These are phyloP conservation scores for Suillus paluster DNA, from an alignment of 768 basidiomycete genomes.

Conservation along the genomic window DNA sequence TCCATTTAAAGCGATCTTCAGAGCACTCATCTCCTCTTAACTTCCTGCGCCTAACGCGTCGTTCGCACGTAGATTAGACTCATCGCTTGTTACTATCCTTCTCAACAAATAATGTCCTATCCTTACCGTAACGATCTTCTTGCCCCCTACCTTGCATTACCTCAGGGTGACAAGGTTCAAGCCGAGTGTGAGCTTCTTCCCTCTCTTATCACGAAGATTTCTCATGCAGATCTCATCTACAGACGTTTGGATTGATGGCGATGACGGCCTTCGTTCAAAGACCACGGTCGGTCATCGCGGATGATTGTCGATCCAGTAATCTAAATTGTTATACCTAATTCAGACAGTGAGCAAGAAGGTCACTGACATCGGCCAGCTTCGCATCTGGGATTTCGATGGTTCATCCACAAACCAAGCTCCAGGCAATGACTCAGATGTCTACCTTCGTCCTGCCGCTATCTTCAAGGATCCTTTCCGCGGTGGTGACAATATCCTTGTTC, in stretches of 20 bases:
- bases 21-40: slow-evolving; percentile 16
- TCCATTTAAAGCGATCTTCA: slow-evolving; percentile 27
- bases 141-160: slow-evolving; percentile 85
- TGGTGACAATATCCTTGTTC: slow-evolving; percentile 96
- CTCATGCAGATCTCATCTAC: slow-evolving; percentile 21
- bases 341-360: slow-evolving; percentile 89
- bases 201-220: slow-evolving; percentile 20
- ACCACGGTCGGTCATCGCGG: slow-evolving; percentile 68
- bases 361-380: slow-evolving; percentile 87
- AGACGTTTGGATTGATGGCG: slow-evolving; percentile 99
- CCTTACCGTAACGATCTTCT: slow-evolving; percentile 83
- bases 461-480: slow-evolving; percentile 99
- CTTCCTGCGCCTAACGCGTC: slow-evolving; percentile 2
- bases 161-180: slow-evolving; percentile 91
- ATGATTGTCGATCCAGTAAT: neutral
- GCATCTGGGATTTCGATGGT: slow-evolving; percentile 99
- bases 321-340: neutral
- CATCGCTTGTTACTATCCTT: slow-evolving; percentile 2
- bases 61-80: slow-evolving; percentile 10
- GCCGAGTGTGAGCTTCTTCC: slow-evolving; percentile 78
- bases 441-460: slow-evolving; percentile 94
- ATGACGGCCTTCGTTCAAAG: slow-evolving; percentile 93
- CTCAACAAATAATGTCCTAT: slow-evolving; percentile 37
- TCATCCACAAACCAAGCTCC: slow-evolving; percentile 98
- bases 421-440: slow-evolving; percentile 94